A percentile compares a stretch with the other conserved stretches of the same genome.
These are phyloP conservation scores for Camelina sativa DNA, from an alignment of 345 rosid genomes.

Conservation along the genomic window DNA sequence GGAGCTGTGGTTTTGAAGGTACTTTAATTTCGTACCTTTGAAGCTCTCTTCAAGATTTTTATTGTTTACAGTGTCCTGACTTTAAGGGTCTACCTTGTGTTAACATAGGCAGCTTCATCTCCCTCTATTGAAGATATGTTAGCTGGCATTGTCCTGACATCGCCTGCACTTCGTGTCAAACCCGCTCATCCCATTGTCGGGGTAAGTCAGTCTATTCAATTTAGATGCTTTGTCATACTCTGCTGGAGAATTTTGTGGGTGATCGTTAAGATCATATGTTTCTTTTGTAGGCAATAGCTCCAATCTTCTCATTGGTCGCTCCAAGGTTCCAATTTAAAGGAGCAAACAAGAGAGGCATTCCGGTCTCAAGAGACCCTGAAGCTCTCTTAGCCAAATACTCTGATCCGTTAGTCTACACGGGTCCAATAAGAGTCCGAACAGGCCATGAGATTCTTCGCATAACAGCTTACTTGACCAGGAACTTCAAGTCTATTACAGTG, in stretches of 20 bases:
- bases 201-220: conserved; percentile 50
- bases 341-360: conserved; percentile 97
- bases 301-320: conserved; percentile 76
- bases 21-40: not conserved
- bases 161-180: conserved; percentile 94
- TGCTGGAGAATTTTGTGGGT: not conserved
- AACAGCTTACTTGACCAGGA: conserved; percentile 70
- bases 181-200: conserved; percentile 97
- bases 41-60: not conserved
- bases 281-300: conserved; percentile 80
- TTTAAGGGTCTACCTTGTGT: conserved; percentile 24
- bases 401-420: conserved; percentile 96
- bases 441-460: conserved; percentile 93
- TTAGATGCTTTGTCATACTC: conserved; percentile 17
- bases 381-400: conserved; percentile 88
- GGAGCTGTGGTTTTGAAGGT: conserved; percentile 99
- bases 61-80: conserved; percentile 8
- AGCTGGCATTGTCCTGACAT: conserved; percentile 83
- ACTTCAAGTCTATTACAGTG: conserved; percentile 66
- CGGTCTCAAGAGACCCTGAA: conserved; percentile 92
- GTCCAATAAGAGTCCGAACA: conserved; percentile 94
- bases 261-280: conserved; percentile 5
- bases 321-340: conserved; percentile 95
- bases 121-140: conserved; percentile 64
- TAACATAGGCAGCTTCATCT: conserved; percentile 72